Evolutionary conservation across 768 basidiomycete genomes (phyloP), one percentile per base, ranked within the genome.

Genomic region (Trametopsis cervina): DNA sequence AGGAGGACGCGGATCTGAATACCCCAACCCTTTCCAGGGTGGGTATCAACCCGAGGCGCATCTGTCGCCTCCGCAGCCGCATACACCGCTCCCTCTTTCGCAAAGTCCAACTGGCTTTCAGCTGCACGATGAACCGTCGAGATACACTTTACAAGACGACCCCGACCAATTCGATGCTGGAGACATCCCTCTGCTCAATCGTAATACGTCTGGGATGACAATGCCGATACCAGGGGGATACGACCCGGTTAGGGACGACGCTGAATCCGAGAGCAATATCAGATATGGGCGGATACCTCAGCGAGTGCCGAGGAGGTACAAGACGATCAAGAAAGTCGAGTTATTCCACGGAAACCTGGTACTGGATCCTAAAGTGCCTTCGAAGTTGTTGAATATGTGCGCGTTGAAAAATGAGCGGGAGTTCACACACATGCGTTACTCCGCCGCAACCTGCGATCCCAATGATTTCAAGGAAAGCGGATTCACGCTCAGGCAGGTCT

Each of bases 351-450:
- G 95, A 5, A 96, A 98, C 65, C 83, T 96, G 41, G 89, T 98
- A 10, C 71, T 94, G 27, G 93, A 97, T 68, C 81, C 85, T 10
- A 77, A 86, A 0, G 92, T 97, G 0, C 95, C 95, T 0, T 76
- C 85, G n/a, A 95, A 92, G 57, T 72, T 98, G 36, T 76, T 98
- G 22, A 81, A 89, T 51, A 81, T 89, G 75, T 92, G 88, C 57
- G 70, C 81, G 4, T 66, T 77, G 52, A 77, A 80, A 44, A 83
- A 78, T 40, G 91, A 91, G 50, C 81, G 91, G 53, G 94, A 96
- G 65, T 94, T 90, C 63, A 91, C 89, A 0, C 85, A 91, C 66
- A 94, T 97, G 92, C 82, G 95, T 4, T 98, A 98, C 67, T 85
- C 84, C 7, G 95, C 93, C 0, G 92, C 90, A 13, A 98, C 95